Percentiles rank a stretch among this genome's conserved stretches.
These are phyloP conservation scores for Phascolomyces articulosus DNA, from an alignment of 371 early-diverging fungal genomes.

Conservation along the genomic window DNA sequence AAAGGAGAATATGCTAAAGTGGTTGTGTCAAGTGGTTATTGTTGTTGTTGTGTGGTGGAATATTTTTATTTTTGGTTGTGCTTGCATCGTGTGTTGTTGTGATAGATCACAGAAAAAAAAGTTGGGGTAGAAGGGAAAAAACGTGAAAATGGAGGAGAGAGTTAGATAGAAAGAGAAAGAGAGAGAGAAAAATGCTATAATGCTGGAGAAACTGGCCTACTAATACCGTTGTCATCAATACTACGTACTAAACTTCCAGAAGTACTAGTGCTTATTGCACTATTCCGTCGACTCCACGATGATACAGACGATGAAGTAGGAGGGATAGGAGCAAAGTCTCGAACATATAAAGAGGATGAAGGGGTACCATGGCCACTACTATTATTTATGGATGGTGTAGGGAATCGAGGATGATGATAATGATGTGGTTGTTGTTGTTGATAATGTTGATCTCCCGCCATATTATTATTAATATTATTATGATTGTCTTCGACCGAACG, in stretches of 20 bases:
- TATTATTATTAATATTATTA: neutral
- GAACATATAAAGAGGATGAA: neutral
- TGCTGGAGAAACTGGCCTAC: constrained; percentile 10
- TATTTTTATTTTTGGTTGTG: too few relatives aligned
- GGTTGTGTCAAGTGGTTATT: too few relatives aligned
- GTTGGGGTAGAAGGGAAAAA: too few relatives aligned
- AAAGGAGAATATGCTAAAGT: neutral
- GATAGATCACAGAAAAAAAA: too few relatives aligned
- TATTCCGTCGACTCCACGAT: neutral
- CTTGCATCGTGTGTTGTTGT: too few relatives aligned
- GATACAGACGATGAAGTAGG: neutral
- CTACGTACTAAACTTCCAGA: constrained; percentile 17
- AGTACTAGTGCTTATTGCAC: constrained; percentile 1
- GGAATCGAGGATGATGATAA: neutral
- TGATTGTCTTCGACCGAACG: neutral
- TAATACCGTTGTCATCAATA: constrained; percentile 4
- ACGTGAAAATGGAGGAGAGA: neutral
- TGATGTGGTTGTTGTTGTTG: neutral
- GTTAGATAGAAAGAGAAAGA: neutral
- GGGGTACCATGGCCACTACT: neutral
- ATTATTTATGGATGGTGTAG: neutral
- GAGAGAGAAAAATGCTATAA: neutral
- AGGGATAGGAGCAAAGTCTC: constrained; percentile 12
- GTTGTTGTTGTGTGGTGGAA: too few relatives aligned
- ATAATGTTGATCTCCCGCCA: neutral